Conservation (phyloP, 345 rosid genomes). For the Euphorbia lathyris region DNA sequence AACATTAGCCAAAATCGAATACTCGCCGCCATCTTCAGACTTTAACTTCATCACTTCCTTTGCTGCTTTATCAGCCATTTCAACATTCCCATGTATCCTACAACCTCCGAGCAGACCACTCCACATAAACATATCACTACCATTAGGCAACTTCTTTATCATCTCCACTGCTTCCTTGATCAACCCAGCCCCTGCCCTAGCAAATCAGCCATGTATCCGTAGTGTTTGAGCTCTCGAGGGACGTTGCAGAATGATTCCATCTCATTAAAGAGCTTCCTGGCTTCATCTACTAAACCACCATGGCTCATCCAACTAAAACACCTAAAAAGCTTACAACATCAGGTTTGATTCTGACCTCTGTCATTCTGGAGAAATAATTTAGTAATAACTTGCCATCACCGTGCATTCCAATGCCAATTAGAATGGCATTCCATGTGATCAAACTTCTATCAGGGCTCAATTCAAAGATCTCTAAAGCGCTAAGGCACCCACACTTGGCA, state of each 20-base stretch:
- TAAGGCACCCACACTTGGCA: conserved; percentile 61
- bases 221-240: conserved; percentile 57
- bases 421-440: conserved; percentile 67
- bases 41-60: conserved; percentile 49
- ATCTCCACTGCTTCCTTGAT: conserved; percentile 57
- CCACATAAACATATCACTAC: conserved; percentile 62
- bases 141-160: conserved; percentile 50
- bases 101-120: conserved; percentile 77
- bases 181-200: conserved; percentile 68
- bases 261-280: conserved; percentile 46
- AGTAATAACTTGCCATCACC: conserved; percentile 44
- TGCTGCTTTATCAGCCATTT: conserved; percentile 66
- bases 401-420: conserved; percentile 69
- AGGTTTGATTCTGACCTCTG: conserved; percentile 43
- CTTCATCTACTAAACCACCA: conserved; percentile 60
- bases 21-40: conserved; percentile 75
- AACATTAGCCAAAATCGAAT: conserved; percentile 59
- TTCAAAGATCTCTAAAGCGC: conserved; percentile 44
- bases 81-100: conserved; percentile 64
- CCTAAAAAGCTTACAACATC: conserved; percentile 61
- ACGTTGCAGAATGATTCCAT: conserved; percentile 49
- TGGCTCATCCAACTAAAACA: conserved; percentile 75
- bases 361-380: conserved; percentile 50
- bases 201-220: conserved; percentile 75
- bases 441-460: conserved; percentile 43